A percentile compares a stretch with the other conserved stretches of the same genome.
Conservation (phyloP, 2,329 filamentous ascomycete species). For the Xylogone sp. region DNA sequence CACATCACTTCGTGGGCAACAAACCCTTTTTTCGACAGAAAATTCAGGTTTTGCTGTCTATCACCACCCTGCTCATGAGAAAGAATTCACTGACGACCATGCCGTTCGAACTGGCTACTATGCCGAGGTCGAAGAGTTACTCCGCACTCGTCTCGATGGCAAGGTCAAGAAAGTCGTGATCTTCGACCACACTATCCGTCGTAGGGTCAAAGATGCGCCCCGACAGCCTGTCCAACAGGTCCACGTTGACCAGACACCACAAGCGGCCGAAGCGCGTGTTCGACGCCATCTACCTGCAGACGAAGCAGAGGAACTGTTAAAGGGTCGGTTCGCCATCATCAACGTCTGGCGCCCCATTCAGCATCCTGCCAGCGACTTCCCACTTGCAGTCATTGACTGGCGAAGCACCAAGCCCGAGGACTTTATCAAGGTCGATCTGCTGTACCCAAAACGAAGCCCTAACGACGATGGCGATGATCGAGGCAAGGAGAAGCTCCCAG, state of each 20-base stretch:
- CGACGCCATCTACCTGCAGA: conserved; percentile 54
- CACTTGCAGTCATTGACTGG: conserved; percentile 55
- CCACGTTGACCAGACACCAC: conserved; percentile 77
- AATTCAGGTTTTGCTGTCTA: conserved; percentile 69
- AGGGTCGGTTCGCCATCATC: conserved; percentile 70
- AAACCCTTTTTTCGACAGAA: conserved; percentile 62
- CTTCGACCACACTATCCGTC: conserved; percentile 84
- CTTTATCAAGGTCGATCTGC: conserved; percentile 68
- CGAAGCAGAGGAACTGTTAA: conserved; percentile 61
- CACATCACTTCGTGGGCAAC: conserved; percentile 67
- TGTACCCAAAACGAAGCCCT: conserved; percentile 58
- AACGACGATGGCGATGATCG: conserved; percentile 33
- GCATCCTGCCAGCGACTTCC: conserved; percentile 51
- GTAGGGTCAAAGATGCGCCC: conserved; percentile 48
- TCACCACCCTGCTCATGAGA: conserved; percentile 49
- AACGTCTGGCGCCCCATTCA: conserved; percentile 70
- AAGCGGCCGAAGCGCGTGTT: conserved; percentile 64
- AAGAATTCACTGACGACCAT: conserved; percentile 63
- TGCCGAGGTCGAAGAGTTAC: conserved; percentile 69
- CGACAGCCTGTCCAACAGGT: conserved; percentile 66
- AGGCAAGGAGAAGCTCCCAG: conserved; percentile 53
- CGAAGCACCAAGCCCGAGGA: conserved; percentile 55
- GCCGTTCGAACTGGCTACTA: conserved; percentile 71
- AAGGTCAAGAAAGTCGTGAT: conserved; percentile 57
- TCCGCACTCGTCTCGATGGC: conserved; percentile 63